These are phyloP conservation scores for Vachellia pachyceras DNA, from an alignment of 306 rosid genomes.

Conservation along the genomic window DNA sequence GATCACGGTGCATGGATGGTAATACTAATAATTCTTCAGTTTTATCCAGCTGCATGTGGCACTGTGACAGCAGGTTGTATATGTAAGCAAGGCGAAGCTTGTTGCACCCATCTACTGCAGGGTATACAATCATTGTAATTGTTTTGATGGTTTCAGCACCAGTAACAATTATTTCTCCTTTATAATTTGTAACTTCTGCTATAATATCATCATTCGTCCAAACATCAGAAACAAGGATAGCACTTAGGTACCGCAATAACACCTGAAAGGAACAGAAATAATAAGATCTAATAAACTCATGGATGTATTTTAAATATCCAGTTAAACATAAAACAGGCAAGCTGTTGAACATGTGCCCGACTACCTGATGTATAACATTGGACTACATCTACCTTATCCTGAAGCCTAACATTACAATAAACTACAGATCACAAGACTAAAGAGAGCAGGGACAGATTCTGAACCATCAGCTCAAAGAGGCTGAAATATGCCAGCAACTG, in stretches of 20 bases:
- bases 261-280: constrained; percentile 67
- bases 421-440: constrained; percentile 22
- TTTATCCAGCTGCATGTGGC: constrained; percentile 78
- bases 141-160: constrained; percentile 70
- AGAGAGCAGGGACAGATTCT: background rate
- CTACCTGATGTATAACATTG: constrained; percentile 18
- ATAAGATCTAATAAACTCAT: constrained; percentile 22
- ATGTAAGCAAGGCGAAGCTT: constrained; percentile 84
- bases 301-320: constrained; percentile 12
- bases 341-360: constrained; percentile 30
- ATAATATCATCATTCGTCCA: constrained; percentile 90
- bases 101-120: constrained; percentile 80
- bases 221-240: constrained; percentile 82
- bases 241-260: constrained; percentile 64
- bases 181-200: constrained; percentile 69
- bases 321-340: constrained; percentile 17
- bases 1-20: constrained; percentile 54
- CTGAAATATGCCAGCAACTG: constrained; percentile 17
- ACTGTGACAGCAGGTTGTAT: constrained; percentile 77
- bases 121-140: constrained; percentile 75
- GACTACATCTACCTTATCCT: constrained; percentile 16
- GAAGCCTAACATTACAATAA: constrained; percentile 11
- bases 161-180: constrained; percentile 58
- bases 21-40: constrained; percentile 50
- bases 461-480: constrained; percentile 20